These are phyloP conservation scores for Aspergillus floridensis DNA, from an alignment of 2,329 filamentous ascomycete species.

Conservation along the genomic window DNA sequence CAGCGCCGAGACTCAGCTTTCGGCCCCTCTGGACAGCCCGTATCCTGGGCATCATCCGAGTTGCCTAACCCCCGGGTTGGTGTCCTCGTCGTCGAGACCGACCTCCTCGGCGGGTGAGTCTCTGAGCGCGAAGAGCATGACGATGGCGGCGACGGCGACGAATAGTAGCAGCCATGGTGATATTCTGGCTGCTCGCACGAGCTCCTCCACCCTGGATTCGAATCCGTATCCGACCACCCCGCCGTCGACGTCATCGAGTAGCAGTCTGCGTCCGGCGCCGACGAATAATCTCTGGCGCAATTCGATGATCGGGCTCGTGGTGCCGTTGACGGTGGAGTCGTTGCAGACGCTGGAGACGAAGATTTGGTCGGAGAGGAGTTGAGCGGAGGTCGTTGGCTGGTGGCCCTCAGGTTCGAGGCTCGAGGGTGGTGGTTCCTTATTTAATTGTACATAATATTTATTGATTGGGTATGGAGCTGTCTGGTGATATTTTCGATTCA, in stretches of 20 bases:
- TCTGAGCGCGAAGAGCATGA: not conserved
- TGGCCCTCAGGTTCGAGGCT: too few relatives aligned
- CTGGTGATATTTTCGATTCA: too few relatives aligned
- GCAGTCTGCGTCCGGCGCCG: not conserved
- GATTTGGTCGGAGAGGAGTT: conserved; percentile 8
- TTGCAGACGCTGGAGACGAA: conserved; percentile 14
- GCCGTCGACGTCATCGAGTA: conserved; percentile 1
- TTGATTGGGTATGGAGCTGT: too few relatives aligned
- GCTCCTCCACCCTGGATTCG: not conserved
- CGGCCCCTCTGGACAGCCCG: not conserved
- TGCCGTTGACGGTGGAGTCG: conserved; percentile 6
- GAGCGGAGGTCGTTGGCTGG: too few relatives aligned
- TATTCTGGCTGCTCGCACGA: not conserved
- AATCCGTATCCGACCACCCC: not conserved
- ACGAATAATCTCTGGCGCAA: not conserved
- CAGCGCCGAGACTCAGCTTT: not conserved
- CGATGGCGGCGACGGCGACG: not conserved
- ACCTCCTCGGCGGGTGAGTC: not conserved
- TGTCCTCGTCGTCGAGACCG: not conserved
- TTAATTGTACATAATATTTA: too few relatives aligned
- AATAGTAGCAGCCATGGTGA: not conserved
- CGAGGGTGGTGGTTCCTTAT: too few relatives aligned
- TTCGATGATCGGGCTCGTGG: not conserved
- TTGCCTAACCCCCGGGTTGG: not conserved
- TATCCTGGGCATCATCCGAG: not conserved